Percentiles rank a stretch among this genome's conserved stretches.
Conservation (phyloP, 306 rosid species). For the Dicorynia guianensis region DNA sequence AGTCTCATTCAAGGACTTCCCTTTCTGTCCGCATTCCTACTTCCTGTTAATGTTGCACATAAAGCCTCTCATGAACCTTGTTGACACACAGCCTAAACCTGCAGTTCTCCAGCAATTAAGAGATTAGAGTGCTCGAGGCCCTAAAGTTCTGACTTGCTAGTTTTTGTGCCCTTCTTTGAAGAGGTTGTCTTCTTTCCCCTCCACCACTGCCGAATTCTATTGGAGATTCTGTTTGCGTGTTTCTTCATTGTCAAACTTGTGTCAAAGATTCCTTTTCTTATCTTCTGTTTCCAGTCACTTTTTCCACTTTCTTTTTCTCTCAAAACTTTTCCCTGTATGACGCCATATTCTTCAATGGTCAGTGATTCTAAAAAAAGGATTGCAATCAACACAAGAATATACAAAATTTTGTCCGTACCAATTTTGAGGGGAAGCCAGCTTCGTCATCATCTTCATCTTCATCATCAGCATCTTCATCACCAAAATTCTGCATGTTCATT, state of each 20-base stretch:
- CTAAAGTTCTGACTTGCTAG: conserved; percentile 77
- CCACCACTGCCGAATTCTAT: conserved; percentile 69
- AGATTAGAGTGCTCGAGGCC: conserved; percentile 3
- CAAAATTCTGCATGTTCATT: conserved; percentile 80
- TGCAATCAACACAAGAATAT: conserved; percentile 5
- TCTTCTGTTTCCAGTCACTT: conserved; percentile 66
- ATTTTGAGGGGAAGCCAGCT: conserved; percentile 61
- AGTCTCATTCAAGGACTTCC: conserved; percentile 32
- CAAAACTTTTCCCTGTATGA: conserved; percentile 72
- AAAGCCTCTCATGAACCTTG: conserved; percentile 23
- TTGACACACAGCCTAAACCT: conserved; percentile 28
- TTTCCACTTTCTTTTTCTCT: conserved; percentile 61
- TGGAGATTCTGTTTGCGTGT: conserved; percentile 72
- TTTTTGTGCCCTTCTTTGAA: conserved; percentile 59
- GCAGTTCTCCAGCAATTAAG: conserved; percentile 31
- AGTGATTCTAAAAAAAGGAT: neutral
- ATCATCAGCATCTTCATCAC: conserved; percentile 64
- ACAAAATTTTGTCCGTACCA: conserved; percentile 57
- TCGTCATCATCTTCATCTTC: conserved; percentile 64
- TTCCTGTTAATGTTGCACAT: conserved; percentile 14
- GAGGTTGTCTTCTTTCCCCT: conserved; percentile 51
- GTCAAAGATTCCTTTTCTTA: conserved; percentile 56
- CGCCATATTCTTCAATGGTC: neutral
- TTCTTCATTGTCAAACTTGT: conserved; percentile 61
- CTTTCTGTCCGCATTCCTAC: conserved; percentile 12